A percentile compares a stretch with the other conserved stretches of the same genome.
phyloP scores from a whole-genome alignment of 1,284 basidiomycete genomes.

The Ceratobasidium sp. region DNA sequence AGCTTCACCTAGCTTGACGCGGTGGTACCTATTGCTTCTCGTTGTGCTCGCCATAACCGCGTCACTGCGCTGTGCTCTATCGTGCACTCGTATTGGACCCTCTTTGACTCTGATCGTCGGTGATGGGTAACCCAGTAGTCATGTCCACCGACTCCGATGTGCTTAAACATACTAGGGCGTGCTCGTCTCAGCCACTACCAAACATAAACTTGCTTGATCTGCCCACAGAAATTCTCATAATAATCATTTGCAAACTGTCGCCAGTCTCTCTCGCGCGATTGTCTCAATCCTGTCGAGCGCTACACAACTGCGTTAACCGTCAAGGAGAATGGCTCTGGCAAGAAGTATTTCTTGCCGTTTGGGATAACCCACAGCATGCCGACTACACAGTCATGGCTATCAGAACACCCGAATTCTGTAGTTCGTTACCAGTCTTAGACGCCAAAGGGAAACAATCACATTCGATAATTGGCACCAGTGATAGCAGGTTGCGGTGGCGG shows the following conservation, averaged over 20 bases:
- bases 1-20: background rate
- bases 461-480: background rate
- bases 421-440: background rate
- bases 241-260: slow-evolving; percentile 22
- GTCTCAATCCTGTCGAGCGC: slow-evolving; percentile 37
- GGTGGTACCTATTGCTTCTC: too few species aligned
- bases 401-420: slow-evolving; percentile 17
- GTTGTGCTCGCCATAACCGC: too few species aligned
- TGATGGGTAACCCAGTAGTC: background rate
- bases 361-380: slow-evolving; percentile 38
- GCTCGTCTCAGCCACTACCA: background rate
- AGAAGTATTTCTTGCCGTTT: slow-evolving; percentile 33
- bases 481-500: slow-evolving; percentile 36
- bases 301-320: slow-evolving; percentile 22
- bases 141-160: background rate
- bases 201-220: slow-evolving; percentile 6
- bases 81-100: too few species aligned
- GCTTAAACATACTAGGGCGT: background rate
- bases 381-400: slow-evolving; percentile 18
- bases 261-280: slow-evolving; percentile 33
- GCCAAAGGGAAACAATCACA: background rate
- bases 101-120: background rate
- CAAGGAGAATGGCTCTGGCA: slow-evolving; percentile 35
- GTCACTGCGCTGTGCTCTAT: background rate
- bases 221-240: slow-evolving; percentile 2